Evolutionary conservation across 805 yeast genomes (phyloP).

Genomic region (Priceomyces fermenticarens): DNA sequence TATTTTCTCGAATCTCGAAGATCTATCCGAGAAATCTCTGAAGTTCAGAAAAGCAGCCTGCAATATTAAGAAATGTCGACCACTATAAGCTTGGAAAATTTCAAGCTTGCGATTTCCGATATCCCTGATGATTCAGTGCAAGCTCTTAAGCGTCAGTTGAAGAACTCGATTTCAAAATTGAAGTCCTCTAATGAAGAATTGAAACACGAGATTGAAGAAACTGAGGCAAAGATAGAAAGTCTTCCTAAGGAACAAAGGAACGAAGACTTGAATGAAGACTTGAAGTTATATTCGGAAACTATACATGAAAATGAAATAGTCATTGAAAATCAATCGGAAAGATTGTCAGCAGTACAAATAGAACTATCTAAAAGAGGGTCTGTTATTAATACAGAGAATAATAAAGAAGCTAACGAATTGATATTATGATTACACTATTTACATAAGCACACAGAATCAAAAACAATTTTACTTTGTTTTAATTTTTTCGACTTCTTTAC

Average conservation of each 20-base stretch:
- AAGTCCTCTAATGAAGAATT: conserved; percentile 51
- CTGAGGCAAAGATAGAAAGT: conserved; percentile 12
- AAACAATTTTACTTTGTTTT: conserved; percentile 14
- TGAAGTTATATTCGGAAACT: conserved; percentile 51
- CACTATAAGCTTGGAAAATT: conserved; percentile 39
- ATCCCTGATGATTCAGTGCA: conserved; percentile 39
- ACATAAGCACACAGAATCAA: conserved; percentile 3
- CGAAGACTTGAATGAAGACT: conserved; percentile 41
- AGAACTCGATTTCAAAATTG: conserved; percentile 45
- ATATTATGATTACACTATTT: conserved; percentile 7
- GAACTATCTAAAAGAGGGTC: conserved; percentile 48
- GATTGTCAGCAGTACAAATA: conserved; percentile 42
- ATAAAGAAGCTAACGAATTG: background rate
- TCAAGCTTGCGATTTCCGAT: conserved; percentile 50
- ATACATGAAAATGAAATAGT: conserved; percentile 55
- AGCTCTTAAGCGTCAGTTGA: conserved; percentile 15
- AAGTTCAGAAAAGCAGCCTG: no score
- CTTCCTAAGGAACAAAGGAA: conserved; percentile 9
- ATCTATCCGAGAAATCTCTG: no score
- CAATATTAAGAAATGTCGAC: conserved; percentile 7
- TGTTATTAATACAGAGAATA: conserved; percentile 1
- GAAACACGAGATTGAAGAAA: conserved; percentile 32
- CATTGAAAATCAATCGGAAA: conserved; percentile 46
- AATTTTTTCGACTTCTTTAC: conserved; percentile 29
- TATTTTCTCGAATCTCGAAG: no score